Conservation (phyloP, 2,329 filamentous ascomycete genomes). For the Ceratocystis eucalypticola region DNA sequence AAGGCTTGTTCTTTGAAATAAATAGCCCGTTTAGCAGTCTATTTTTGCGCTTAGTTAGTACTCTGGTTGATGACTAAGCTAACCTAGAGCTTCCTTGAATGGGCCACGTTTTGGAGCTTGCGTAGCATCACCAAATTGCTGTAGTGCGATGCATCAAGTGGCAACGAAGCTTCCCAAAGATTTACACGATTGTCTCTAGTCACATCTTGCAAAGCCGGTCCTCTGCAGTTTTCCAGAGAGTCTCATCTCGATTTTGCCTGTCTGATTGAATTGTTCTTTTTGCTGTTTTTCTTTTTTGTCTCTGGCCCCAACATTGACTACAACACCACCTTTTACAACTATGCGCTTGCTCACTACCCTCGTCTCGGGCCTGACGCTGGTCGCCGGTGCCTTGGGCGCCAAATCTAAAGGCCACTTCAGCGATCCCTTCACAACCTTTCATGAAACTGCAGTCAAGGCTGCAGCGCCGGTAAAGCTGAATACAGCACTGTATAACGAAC, state of each 20-base stretch:
- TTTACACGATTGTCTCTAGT: not conserved
- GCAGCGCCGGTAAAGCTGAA: conserved; percentile 62
- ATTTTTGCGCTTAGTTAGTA: not conserved
- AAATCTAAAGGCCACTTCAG: conserved; percentile 42
- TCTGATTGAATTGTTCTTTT: not conserved
- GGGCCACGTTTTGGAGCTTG: conserved; percentile 20
- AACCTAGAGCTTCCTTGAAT: conserved; percentile 9
- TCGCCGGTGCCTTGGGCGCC: conserved; percentile 46
- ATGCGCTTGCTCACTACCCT: conserved; percentile 59
- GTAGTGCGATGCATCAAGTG: conserved; percentile 1
- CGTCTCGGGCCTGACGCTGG: conserved; percentile 48
- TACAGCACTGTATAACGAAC: conserved; percentile 58
- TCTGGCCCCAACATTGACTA: not conserved
- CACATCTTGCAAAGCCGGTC: conserved; percentile 3
- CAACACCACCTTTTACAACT: conserved; percentile 26
- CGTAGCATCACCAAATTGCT: conserved; percentile 15
- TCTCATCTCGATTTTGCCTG: not conserved
- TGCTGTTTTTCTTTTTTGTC: not conserved
- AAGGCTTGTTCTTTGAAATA: not conserved
- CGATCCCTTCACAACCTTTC: conserved; percentile 59
- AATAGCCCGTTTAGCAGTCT: not conserved
- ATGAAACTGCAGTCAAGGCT: conserved; percentile 49
- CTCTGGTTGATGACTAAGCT: conserved; percentile 14
- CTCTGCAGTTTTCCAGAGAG: not conserved
- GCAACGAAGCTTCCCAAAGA: conserved; percentile 7